Evolutionary conservation across 192 early-diverging fungal genomes (phyloP), one percentile per base, ranked within the genome.

Genomic region (Endogone sp.): DNA sequence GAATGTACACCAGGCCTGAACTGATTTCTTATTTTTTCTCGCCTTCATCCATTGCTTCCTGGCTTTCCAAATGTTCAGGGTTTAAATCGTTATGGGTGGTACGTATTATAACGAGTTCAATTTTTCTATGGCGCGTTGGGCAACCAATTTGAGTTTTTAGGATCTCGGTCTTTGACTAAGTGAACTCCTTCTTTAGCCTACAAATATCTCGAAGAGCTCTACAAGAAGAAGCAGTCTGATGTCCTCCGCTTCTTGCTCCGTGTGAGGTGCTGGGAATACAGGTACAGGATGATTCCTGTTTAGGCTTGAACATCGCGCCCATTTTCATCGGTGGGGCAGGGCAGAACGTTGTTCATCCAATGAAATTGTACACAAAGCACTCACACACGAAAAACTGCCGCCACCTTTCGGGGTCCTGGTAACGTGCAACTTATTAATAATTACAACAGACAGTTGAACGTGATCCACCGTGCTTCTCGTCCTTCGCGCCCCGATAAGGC

Each of bases 161-260:
- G n/a, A n/a, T n/a, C n/a, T 68, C n/a, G 49, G 13, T 27, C 22
- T 37, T 24, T 66, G 37, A 6, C 37, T 24, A 29, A 24, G 72
- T 70, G 78, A 82, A 85, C 82, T 83, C 82, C 37, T 16, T 16
- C 37, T 11, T 16, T 16, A 84, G 91, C 92, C 71, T 94, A 94
- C 88, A 93, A 93, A 81, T 94, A 94, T 83, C 85, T 94, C 75
- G 88, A 91, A 82, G 95, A 98, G 88, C 89, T 99, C 70, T 89
- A 93, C 84, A 98, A 97, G 86, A 99, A 97, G 95, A 98, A 98
- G 92, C 96, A 98, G 84, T 96, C 94, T 69, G 97, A 99, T 87
- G 96, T 98, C 70, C 88, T 98, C 84, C 94, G 96, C 81, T 99
- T 99, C 90, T 90, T 99, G 75, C 89, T 95, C 80, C 93, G 97